Percentiles rank a stretch among this genome's conserved stretches.
These are phyloP conservation scores for Kokia cookei DNA, from an alignment of 441 rosid species.

Conservation along the genomic window DNA sequence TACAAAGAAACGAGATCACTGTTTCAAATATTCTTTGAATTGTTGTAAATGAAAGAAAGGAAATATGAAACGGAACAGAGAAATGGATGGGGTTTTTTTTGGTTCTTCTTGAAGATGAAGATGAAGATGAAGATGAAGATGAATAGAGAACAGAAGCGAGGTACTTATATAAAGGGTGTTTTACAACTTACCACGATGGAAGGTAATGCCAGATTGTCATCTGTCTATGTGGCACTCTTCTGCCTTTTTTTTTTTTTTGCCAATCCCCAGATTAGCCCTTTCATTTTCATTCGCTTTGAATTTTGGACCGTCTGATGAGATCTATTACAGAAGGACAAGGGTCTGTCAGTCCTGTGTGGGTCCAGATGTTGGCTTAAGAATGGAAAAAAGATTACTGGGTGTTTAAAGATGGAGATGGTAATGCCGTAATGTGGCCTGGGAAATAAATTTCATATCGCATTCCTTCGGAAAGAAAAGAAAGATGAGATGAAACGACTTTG, in stretches of 20 bases:
- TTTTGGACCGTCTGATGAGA: constrained; percentile 22
- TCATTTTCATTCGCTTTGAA: not conserved
- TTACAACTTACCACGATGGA: not conserved
- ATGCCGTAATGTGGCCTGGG: not conserved
- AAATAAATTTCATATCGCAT: no score
- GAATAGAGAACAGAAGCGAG: not conserved
- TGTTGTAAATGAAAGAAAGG: constrained; percentile 1
- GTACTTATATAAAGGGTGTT: constrained; percentile 5
- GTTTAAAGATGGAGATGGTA: not conserved
- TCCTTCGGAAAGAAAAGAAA: no score
- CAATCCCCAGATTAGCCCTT: constrained; percentile 1
- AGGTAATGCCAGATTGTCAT: constrained; percentile 22
- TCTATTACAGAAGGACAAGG: not conserved
- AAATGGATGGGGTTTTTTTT: not conserved
- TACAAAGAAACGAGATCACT: not conserved
- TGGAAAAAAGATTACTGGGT: not conserved
- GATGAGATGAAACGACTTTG: no score
- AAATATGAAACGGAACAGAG: not conserved
- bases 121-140: constrained; percentile 6
- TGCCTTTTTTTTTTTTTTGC: not conserved
- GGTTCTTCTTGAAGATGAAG: not conserved
- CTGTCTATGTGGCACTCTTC: constrained; percentile 19
- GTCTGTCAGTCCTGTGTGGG: constrained; percentile 4
- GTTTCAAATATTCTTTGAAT: not conserved
- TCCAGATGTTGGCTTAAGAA: constrained; percentile 10